These are phyloP conservation scores for Candida verbasci DNA, from an alignment of 805 yeast genomes.

Conservation along the genomic window DNA sequence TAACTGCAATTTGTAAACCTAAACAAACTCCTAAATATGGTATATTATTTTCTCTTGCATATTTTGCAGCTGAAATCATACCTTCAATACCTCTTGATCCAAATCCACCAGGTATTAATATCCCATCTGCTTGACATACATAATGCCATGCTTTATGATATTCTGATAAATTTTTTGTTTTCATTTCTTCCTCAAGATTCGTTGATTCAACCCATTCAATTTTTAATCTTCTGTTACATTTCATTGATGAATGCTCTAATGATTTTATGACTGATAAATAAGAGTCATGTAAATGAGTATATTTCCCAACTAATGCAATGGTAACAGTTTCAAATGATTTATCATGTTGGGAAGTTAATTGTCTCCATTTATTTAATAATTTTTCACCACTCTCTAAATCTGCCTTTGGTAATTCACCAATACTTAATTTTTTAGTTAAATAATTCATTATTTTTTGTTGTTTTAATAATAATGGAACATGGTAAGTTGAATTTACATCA, in stretches of 20 bases:
- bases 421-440: conserved; percentile 62
- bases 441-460: conserved; percentile 82
- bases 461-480: conserved; percentile 86
- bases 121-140: conserved; percentile 92
- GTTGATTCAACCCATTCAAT: conserved; percentile 96
- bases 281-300: conserved; percentile 92
- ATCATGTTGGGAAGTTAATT: conserved; percentile 75
- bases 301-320: conserved; percentile 96
- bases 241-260: conserved; percentile 92
- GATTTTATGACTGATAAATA: conserved; percentile 93
- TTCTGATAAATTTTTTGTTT: conserved; percentile 59
- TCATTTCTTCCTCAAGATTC: conserved; percentile 75
- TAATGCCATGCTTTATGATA: conserved; percentile 95
- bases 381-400: conserved; percentile 62
- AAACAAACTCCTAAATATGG: conserved; percentile 97
- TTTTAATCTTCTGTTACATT: conserved; percentile 75
- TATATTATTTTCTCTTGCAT: conserved; percentile 94
- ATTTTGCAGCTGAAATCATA: conserved; percentile 93
- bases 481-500: conserved; percentile 95
- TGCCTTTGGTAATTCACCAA: conserved; percentile 40
- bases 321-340: conserved; percentile 80
- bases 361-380: conserved; percentile 74
- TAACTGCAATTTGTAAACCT: conserved; percentile 95
- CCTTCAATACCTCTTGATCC: conserved; percentile 98
- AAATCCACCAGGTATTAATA: conserved; percentile 97